Percentiles rank a stretch among this genome's conserved stretches.
Evolutionary conservation across 2,329 filamentous ascomycete species (phyloP).

Genomic region (Colletotrichum spinosum): DNA sequence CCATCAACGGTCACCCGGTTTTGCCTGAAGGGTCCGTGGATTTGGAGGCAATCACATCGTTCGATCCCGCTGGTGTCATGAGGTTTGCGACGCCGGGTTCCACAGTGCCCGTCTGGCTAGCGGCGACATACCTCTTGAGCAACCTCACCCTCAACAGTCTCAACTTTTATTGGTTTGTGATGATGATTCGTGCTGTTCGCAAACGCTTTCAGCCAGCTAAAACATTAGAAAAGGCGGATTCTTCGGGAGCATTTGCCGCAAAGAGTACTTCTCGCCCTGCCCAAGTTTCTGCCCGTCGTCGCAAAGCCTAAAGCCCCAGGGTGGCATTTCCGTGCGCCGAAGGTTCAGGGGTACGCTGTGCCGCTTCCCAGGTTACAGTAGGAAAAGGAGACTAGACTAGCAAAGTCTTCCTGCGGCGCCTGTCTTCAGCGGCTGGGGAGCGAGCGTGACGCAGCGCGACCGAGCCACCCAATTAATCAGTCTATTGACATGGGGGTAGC

Average conservation of each 20-base stretch:
- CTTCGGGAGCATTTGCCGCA: constrained; percentile 43
- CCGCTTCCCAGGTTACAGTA: too few species aligned
- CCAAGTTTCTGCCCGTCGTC: constrained; percentile 41
- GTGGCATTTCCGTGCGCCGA: too few species aligned
- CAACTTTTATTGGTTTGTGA: constrained; percentile 88
- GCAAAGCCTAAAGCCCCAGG: constrained; percentile 43
- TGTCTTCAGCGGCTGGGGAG: too few species aligned
- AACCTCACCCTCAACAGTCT: constrained; percentile 80
- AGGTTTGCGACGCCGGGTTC: constrained; percentile 61
- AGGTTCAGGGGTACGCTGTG: too few species aligned
- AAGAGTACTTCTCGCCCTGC: constrained; percentile 45
- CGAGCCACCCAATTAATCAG: too few species aligned
- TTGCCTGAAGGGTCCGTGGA: constrained; percentile 40
- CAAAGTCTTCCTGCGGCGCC: too few species aligned
- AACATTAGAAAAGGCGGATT: constrained; percentile 7
- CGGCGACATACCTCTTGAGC: constrained; percentile 72
- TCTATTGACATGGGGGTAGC: too few species aligned
- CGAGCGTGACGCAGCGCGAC: too few species aligned
- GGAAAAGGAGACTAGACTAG: too few species aligned
- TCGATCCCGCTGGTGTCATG: constrained; percentile 55
- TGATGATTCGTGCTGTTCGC: constrained; percentile 84
- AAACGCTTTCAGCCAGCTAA: constrained; percentile 70
- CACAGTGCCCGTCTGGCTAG: constrained; percentile 77
- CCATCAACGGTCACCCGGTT: constrained; percentile 54
- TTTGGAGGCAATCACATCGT: constrained; percentile 39